These are phyloP conservation scores for Byssothecium circinans DNA, from an alignment of 2,329 filamentous ascomycete genomes.

Conservation along the genomic window DNA sequence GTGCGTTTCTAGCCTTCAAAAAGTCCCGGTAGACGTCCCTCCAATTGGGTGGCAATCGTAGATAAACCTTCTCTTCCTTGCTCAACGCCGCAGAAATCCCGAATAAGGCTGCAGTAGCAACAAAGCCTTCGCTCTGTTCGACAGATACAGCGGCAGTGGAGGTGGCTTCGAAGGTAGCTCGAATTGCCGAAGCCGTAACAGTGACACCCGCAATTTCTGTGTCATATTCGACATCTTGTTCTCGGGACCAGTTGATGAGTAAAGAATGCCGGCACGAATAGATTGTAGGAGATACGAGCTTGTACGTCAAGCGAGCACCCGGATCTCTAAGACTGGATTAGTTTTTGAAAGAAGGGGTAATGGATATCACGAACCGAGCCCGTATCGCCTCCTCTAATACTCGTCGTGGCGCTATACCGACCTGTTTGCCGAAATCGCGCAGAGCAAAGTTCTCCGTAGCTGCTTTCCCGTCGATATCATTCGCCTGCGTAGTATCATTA, in stretches of 20 bases:
- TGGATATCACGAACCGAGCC: conserved; percentile 59
- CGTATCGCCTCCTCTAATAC: conserved; percentile 86
- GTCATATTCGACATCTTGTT: conserved; percentile 58
- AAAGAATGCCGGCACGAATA: conserved; percentile 78
- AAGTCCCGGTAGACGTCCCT: conserved; percentile 85
- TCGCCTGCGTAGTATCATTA: conserved; percentile 46
- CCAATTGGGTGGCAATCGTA: conserved; percentile 78
- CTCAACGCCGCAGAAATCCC: conserved; percentile 73
- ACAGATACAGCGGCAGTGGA: conserved; percentile 71
- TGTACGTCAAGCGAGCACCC: conserved; percentile 67
- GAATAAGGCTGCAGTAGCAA: conserved; percentile 81
- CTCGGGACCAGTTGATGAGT: conserved; percentile 76
- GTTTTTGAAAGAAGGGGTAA: not conserved
- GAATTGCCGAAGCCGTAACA: conserved; percentile 49
- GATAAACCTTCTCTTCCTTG: conserved; percentile 82
- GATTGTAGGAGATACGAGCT: conserved; percentile 68
- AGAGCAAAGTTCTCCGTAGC: conserved; percentile 61
- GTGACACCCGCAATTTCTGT: conserved; percentile 47
- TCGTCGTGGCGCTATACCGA: conserved; percentile 74
- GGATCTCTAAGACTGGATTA: conserved; percentile 60
- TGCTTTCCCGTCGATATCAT: conserved; percentile 13
- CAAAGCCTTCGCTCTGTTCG: conserved; percentile 83
- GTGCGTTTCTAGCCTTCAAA: conserved; percentile 67
- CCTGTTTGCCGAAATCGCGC: conserved; percentile 82
- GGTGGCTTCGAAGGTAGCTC: conserved; percentile 70